Evolutionary conservation across 139 green algal genomes (phyloP), one percentile per base, ranked within the genome.

Genomic region (Coelastrella sp.): DNA sequence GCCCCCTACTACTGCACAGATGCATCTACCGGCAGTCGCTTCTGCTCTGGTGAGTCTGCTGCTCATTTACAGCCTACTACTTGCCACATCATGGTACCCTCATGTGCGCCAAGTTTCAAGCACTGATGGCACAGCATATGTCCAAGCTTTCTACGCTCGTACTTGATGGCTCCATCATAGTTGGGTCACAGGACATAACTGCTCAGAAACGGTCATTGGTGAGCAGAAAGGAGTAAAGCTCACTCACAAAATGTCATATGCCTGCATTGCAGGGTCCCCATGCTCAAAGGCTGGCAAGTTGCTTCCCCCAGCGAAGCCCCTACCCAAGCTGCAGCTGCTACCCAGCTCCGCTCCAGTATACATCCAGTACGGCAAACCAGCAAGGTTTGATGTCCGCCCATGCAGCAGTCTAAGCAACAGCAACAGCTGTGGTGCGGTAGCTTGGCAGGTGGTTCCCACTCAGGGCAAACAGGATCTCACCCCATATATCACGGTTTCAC

Each of bases 1-100:
- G 86, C 68, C 4, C 81, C 74, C 4, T 65, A 78, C 73, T 76
- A 86, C 56, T 93, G 91, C 74, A 68, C 20, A 22, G 91, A 92
- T 11, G 14, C 60, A 3, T 14, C 22, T 13, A 23, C 32, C 64
- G 74, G 82, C 81, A 58, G 68, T 11, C 90, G 61, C 65, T 80
- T 93, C 66, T 88, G 64, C 32, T 92, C 86, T 59, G 85, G 85
- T 22, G 20, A 8, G 54, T 59, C 32, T 47, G 32, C 13, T 71
- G 11, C 61, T 71, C 61, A 13, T 1, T 71, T 10, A 2, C 0
- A 0, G 10, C 61, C 11, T 71, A 71, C 11, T 10, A 71, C 61
- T 13, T 71, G 61, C 8, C 11, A 19, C 8, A 19, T 10, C 61
- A 19, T 10, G 11, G 61, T 71, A 13, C 8, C 11, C 11, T 71